These are phyloP conservation scores for Juglanconis oblonga DNA, from an alignment of 2,329 filamentous ascomycete species.

Conservation along the genomic window DNA sequence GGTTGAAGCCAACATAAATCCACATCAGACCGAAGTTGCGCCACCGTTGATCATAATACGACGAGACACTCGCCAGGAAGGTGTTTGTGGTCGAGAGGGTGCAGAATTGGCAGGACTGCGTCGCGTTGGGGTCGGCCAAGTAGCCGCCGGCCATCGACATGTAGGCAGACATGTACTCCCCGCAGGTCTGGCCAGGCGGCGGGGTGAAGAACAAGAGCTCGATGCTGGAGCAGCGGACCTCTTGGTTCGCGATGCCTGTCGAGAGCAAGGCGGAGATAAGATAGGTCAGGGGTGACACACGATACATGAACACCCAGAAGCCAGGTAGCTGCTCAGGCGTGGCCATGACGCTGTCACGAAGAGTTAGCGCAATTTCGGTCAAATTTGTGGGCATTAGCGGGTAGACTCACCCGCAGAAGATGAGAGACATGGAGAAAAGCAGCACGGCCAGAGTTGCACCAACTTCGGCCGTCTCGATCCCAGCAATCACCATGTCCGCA, in stretches of 20 bases:
- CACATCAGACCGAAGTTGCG: slow-evolving; percentile 70
- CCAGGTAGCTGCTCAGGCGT: slow-evolving; percentile 59
- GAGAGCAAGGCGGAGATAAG: slow-evolving; percentile 70
- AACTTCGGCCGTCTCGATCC: slow-evolving; percentile 59
- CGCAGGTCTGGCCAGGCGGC: slow-evolving; percentile 61
- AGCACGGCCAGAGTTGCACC: slow-evolving; percentile 61
- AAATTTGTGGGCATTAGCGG: neutral
- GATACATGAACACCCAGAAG: slow-evolving; percentile 86
- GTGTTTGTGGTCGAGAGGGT: slow-evolving; percentile 60
- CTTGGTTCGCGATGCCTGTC: slow-evolving; percentile 67
- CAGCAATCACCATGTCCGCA: slow-evolving; percentile 59
- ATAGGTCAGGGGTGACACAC: slow-evolving; percentile 80
- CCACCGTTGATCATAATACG: slow-evolving; percentile 57
- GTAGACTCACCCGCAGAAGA: slow-evolving; percentile 44
- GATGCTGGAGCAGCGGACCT: slow-evolving; percentile 53
- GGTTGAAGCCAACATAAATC: slow-evolving; percentile 64
- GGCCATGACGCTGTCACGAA: slow-evolving; percentile 64
- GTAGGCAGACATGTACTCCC: slow-evolving; percentile 59
- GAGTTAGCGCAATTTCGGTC: slow-evolving; percentile 49
- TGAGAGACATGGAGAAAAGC: slow-evolving; percentile 56
- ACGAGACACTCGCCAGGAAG: slow-evolving; percentile 45
- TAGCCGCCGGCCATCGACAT: slow-evolving; percentile 48
- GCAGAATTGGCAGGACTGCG: slow-evolving; percentile 63
- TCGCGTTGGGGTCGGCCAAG: slow-evolving; percentile 60
- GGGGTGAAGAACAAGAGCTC: slow-evolving; percentile 66